phyloP scores from a whole-genome alignment of 2,329 filamentous ascomycete genomes.

The Bisporella sp. region DNA sequence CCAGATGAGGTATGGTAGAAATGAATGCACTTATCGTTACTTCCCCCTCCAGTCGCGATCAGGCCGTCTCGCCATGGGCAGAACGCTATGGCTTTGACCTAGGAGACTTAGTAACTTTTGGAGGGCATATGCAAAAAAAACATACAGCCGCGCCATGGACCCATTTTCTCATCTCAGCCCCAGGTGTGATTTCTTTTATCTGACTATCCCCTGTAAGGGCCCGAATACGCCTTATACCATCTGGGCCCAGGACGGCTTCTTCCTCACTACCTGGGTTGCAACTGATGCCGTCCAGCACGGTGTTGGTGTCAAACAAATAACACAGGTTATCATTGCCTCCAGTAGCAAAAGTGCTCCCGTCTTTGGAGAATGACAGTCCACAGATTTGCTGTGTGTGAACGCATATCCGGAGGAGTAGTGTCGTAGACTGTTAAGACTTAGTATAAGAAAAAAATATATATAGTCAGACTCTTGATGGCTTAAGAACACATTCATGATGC shows the following conservation, averaged over 20 bases:
- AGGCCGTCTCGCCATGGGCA: constrained; percentile 88
- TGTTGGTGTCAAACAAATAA: constrained; percentile 60
- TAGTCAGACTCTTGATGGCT: too few species aligned
- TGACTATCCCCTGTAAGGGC: constrained; percentile 25
- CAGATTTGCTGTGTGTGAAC: constrained; percentile 88
- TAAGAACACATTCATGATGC: too few species aligned
- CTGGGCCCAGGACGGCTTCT: constrained; percentile 13
- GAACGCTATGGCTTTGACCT: constrained; percentile 87
- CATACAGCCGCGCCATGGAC: constrained; percentile 66
- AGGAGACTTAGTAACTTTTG: not conserved
- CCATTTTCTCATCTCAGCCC: constrained; percentile 65
- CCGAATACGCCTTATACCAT: constrained; percentile 26
- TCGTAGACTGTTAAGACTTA: constrained; percentile 44
- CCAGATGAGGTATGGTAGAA: constrained; percentile 88
- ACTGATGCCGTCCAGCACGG: constrained; percentile 11
- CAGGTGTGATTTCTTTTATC: constrained; percentile 42
- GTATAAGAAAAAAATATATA: too few species aligned
- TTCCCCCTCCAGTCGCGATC: constrained; percentile 85
- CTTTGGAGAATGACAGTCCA: constrained; percentile 78
- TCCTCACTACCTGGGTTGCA: constrained; percentile 9
- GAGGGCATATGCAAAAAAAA: not conserved
- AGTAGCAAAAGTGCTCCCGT: constrained; percentile 72
- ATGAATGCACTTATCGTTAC: constrained; percentile 91
- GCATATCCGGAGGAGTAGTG: constrained; percentile 66
- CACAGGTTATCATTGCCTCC: constrained; percentile 92